Base-by-base conservation (phyloP, 306 rosid genomes). In the Dryas alaskensis region DNA sequence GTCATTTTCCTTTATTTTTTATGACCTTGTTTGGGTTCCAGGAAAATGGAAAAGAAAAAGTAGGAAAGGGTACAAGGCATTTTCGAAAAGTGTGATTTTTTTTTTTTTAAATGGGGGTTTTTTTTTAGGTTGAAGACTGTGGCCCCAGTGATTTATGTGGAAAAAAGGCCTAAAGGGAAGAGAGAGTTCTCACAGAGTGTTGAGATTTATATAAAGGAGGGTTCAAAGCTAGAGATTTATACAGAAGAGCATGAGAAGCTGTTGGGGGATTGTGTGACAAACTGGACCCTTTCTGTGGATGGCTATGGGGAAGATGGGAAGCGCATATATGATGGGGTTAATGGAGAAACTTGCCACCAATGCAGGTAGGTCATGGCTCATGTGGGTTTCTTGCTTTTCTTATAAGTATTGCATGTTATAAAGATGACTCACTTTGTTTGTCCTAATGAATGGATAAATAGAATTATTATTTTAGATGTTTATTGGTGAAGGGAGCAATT, bases 261-360 rank as follows among this genome's bases (percentile, higher is more conserved):
- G 65, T 84, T 92, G 78, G 93, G 92, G 78, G 93, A 85, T 75
- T 89, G 83, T 60, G 75, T 76, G 72, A 71, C 71, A 14, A n/a
- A 25, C 76, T 92, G 98, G 98, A 86, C 81, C 52, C 76, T 86
- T 70, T 61, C 42, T 74, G 88, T 88, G 19, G 97, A 92, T 86
- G 96, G 96, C 60, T 86, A 70, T 81, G 96, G 84, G 13, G 75
- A 63, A 49, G 90, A 89, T 64, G 84, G 97, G 75, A 65, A 86
- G 48, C 93, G 90, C 39, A 67, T 92, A 4, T 83, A 82, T 59
- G 93, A 92, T 78, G n/a, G 80, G 12, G 46, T 71, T 77, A 81
- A 85, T 46, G 96, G 98, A 73, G 83, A 85, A 73, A 67, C 86
- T 43, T 92, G 98, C 76, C 98, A 92, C 76, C 98, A 92, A 78